Evolutionary conservation across 305 asterid species (phyloP), one percentile per base, ranked within the genome.

Genomic region (Ilex paraguariensis): DNA sequence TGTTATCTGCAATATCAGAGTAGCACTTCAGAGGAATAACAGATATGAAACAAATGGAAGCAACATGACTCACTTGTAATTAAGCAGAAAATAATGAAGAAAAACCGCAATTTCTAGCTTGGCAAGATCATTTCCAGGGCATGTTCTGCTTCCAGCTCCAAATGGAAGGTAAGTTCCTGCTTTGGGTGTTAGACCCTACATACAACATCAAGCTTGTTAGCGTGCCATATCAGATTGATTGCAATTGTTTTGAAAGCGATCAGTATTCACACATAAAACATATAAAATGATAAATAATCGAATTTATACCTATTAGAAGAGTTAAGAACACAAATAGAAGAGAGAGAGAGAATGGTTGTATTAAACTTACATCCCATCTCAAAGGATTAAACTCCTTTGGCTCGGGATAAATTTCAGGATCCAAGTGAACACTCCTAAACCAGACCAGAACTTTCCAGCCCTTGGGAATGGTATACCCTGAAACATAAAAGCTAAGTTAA

Each of bases 41-140:
- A 21, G 28, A 21, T 21, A 21, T 1, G 28, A 21, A 21, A 21
- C 1, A 21, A 21, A 21, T 21, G 28, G 28, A 21, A 21, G 28
- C 28, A 16, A 14, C 42, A 39, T 11, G 33, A 68, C 88, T 85
- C 52, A 90, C 97, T 83, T 74, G 9, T 90, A 87, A 45, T 77
- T 63, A 6, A 87, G 70, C 15, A 90, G 87, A 52, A 89, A 90
- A 71, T 84, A 73, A 71, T 89, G 97, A 63, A 89, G 97, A 65
- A 87, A 89, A 70, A 87, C 74, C 13, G 84, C 60, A 0, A 87
- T 73, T 70, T 89, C 97, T 13, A 87, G 82, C 79, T 84, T 87
- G 62, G 97, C 97, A 33, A 89, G 90, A 70, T 89, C 94, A 66
- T 84, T 90, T 74, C 94, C 97, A 0, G 97, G 97, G 85, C 97